A percentile compares a stretch with the other conserved stretches of the same genome.
phyloP scores from a whole-genome alignment of 768 basidiomycete species.

The Russula dissimulans region DNA sequence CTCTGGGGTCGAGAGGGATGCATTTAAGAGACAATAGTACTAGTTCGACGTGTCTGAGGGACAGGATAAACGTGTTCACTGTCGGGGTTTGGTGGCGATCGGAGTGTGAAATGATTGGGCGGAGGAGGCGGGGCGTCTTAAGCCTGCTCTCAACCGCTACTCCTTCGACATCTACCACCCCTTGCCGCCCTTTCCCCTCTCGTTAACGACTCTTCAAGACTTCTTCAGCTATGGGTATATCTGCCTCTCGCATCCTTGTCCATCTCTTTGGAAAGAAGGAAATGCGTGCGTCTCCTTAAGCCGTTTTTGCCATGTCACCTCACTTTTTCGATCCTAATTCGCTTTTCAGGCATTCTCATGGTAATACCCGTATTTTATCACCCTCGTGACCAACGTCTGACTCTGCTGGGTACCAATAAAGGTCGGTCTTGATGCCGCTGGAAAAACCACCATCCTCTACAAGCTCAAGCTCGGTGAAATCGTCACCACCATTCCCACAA shows the following conservation, averaged over 20 bases:
- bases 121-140: not conserved
- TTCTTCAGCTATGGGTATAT: constrained; percentile 55
- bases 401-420: constrained; percentile 23
- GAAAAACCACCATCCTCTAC: constrained; percentile 98
- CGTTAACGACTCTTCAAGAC: constrained; percentile 1
- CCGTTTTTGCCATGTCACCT: constrained; percentile 22
- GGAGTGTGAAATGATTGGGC: constrained; percentile 7
- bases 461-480: constrained; percentile 99
- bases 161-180: not conserved
- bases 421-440: constrained; percentile 99
- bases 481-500: constrained; percentile 99
- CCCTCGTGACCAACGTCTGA: not conserved
- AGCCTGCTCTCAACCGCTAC: constrained; percentile 9
- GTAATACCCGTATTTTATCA: constrained; percentile 28
- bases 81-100: constrained; percentile 6
- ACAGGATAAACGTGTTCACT: not conserved
- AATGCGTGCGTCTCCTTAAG: constrained; percentile 71
- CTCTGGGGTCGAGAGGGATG: too few relatives aligned
- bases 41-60: too few relatives aligned
- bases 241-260: constrained; percentile 64
- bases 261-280: constrained; percentile 97
- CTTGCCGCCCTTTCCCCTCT: not conserved
- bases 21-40: not conserved
- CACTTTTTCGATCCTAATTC: constrained; percentile 20
- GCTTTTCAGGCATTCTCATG: constrained; percentile 86